Base-by-base conservation (phyloP, 148 eudicot species). In the Chenopodium album region DNA sequence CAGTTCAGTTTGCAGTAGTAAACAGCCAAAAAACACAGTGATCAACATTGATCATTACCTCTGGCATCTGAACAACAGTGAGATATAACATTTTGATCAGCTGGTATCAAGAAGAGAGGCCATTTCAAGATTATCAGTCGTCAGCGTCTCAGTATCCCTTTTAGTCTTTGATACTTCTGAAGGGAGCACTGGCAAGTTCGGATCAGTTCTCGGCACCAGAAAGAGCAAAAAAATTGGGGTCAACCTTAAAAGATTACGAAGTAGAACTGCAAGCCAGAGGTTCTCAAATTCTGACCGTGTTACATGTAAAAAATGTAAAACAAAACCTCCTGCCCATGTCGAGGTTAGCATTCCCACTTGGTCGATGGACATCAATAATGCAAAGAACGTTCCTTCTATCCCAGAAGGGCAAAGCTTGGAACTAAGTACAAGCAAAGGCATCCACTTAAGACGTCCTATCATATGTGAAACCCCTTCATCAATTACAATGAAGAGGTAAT, bases 341-440 rank as follows among this genome's bases (percentile, higher is more conserved):
- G 86, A 62, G 59, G 86, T 84, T 23, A 84, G 73, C 83, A 84
- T 76, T 73, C 86, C 86, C 41, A 84, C 83, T 12, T 84, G 83
- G 56, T 84, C 86, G 8, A 84, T 84, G 59, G 86, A 70, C 86
- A 84, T 84, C 59, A 84, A 47, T 48, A 84, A 52, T 0, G 86
- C 86, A 65, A 84, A 84, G 65, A 84, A 84, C 20, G 83, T 84
- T 46, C 86, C 86, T 52, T 84, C 86, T 48, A 84, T 80, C 9
- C 86, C 86, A 31, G 86, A 28, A 63, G 86, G 83, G 56, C 83
- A 84, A 48, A 84, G 86, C 83, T 84, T 84, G 31, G 86, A 80
- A 54, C 86, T 84, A 76, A 84, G 86, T 37, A 84, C 86, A 31
- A 84, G 86, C 54, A 84, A 63, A 76, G 86, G 86, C 86, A 80